A percentile compares a stretch with the other conserved stretches of the same genome.
Conservation (phyloP, 169 alveolate species). For the Perkinsus olseni region DNA sequence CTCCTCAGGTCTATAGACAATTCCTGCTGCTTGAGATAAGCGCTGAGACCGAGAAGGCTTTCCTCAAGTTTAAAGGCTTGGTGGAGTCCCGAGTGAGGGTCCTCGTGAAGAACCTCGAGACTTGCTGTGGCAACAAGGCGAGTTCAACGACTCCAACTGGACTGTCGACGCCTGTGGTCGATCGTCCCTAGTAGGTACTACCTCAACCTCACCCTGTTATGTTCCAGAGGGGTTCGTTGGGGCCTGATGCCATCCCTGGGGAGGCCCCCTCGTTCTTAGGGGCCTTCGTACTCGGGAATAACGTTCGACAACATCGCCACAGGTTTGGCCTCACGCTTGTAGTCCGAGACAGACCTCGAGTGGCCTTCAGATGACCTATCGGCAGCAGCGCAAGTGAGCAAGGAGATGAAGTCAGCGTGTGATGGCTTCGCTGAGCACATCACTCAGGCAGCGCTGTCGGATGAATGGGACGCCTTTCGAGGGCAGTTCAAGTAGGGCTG, state of each 20-base stretch:
- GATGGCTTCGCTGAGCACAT: neutral
- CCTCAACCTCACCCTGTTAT: neutral
- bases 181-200: neutral
- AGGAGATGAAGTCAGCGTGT: neutral
- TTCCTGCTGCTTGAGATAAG: neutral
- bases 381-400: neutral
- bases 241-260: neutral
- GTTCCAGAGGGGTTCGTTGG: neutral
- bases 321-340: neutral
- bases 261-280: neutral
- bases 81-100: slow-evolving; percentile 63
- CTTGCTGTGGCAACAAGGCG: neutral
- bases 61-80: slow-evolving; percentile 65
- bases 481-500: neutral
- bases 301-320: neutral
- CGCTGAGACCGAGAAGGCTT: neutral
- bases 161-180: neutral
- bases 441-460: neutral
- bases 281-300: neutral
- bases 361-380: neutral
- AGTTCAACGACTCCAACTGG: neutral
- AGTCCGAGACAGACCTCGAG: neutral
- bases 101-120: slow-evolving; percentile 58
- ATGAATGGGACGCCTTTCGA: neutral
- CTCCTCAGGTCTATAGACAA: neutral